These are phyloP conservation scores for Singerocomus inundabilis DNA, from an alignment of 1,284 basidiomycete species.

Conservation along the genomic window DNA sequence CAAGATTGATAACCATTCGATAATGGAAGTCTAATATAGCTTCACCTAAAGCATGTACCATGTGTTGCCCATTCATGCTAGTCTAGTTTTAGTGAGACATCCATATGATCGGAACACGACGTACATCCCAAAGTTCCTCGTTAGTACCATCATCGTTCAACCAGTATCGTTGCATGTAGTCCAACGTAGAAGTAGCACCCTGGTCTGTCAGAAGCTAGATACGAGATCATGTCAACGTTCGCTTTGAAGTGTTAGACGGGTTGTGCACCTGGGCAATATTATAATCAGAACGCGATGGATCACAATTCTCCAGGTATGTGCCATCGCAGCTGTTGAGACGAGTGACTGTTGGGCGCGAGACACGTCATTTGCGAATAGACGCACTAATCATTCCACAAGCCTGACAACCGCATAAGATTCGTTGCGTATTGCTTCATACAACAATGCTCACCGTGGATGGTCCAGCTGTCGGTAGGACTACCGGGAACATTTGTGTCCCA, in stretches of 20 bases:
- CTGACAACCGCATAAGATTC: constrained; percentile 32
- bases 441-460: constrained; percentile 60
- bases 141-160: constrained; percentile 59
- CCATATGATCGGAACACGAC: constrained; percentile 16
- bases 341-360: neutral
- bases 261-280: constrained; percentile 50
- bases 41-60: constrained; percentile 71
- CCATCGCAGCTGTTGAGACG: constrained; percentile 58
- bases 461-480: constrained; percentile 69
- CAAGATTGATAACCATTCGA: constrained; percentile 5
- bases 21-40: neutral
- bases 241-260: neutral
- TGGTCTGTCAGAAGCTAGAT: constrained; percentile 57
- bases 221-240: neutral
- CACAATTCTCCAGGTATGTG: constrained; percentile 62
- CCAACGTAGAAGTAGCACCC: constrained; percentile 60
- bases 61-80: constrained; percentile 72
- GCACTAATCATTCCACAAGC: constrained; percentile 71
- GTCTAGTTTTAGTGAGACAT: constrained; percentile 9
- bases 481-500: constrained; percentile 64
- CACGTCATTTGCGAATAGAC: constrained; percentile 20
- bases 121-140: constrained; percentile 70
- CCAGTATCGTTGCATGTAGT: constrained; percentile 72
- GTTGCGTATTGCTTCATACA: neutral
- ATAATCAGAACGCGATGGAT: constrained; percentile 59